Conservation (phyloP, 495 filamentous ascomycete species). For the Neurospora sp. region DNA sequence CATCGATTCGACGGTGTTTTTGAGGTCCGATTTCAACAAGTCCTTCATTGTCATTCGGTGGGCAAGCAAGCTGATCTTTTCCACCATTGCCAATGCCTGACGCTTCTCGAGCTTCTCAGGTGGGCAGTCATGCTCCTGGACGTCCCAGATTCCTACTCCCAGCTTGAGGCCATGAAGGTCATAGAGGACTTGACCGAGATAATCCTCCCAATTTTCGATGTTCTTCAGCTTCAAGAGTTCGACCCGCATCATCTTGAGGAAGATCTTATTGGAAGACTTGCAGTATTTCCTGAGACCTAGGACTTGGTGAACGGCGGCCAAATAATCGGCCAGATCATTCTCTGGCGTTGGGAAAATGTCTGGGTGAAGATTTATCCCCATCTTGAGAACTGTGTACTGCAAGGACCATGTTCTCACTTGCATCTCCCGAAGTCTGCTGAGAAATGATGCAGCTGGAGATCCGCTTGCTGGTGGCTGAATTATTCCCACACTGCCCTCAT, state of each 20-base stretch:
- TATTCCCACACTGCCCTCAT: slow-evolving; percentile 67
- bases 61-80: slow-evolving; percentile 70
- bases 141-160: slow-evolving; percentile 52
- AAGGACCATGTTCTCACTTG: slow-evolving; percentile 82
- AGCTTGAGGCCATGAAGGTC: slow-evolving; percentile 81
- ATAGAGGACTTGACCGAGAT: slow-evolving; percentile 78
- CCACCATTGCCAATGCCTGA: slow-evolving; percentile 68
- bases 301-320: slow-evolving; percentile 71
- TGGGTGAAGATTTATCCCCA: slow-evolving; percentile 57
- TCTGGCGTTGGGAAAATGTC: slow-evolving; percentile 50
- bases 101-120: slow-evolving; percentile 64
- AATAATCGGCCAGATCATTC: slow-evolving; percentile 61
- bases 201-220: slow-evolving; percentile 61
- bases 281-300: slow-evolving; percentile 81
- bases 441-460: slow-evolving; percentile 40
- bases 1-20: slow-evolving; percentile 80
- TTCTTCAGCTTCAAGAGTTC: slow-evolving; percentile 59
- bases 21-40: slow-evolving; percentile 78
- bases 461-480: slow-evolving; percentile 27
- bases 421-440: slow-evolving; percentile 73
- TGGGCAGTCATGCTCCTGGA: slow-evolving; percentile 66
- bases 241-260: slow-evolving; percentile 78
- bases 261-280: slow-evolving; percentile 71
- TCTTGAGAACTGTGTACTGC: slow-evolving; percentile 61
- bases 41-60: slow-evolving; percentile 83